A percentile compares a stretch with the other conserved stretches of the same genome.
These are phyloP conservation scores for Alternaria brassicae DNA, from an alignment of 2,329 filamentous ascomycete genomes.

Conservation along the genomic window DNA sequence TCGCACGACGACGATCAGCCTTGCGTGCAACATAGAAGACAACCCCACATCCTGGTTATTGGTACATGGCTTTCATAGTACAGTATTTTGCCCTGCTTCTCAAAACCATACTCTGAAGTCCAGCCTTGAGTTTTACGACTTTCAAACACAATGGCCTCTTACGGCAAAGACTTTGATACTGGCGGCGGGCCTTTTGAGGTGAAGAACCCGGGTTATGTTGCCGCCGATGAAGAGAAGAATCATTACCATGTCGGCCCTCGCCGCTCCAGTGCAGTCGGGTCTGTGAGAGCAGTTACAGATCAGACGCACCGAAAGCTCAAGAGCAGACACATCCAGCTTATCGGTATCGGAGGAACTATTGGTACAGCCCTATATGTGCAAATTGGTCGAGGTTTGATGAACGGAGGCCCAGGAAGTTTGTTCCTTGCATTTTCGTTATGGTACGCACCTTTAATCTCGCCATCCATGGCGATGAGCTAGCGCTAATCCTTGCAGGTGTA, in stretches of 20 bases:
- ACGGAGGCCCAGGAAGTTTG: constrained; percentile 56
- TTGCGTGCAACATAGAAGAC: constrained; percentile 12
- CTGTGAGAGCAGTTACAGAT: constrained; percentile 44
- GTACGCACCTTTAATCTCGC: constrained; percentile 32
- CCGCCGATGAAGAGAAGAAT: constrained; percentile 41
- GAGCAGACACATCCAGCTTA: constrained; percentile 57
- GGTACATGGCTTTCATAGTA: constrained; percentile 44
- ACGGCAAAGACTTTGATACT: constrained; percentile 40
- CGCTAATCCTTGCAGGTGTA: constrained; percentile 44
- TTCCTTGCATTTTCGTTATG: constrained; percentile 57
- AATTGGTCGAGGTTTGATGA: constrained; percentile 55
- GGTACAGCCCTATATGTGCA: constrained; percentile 59
- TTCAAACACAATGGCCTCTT: constrained; percentile 43
- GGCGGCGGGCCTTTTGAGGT: constrained; percentile 24
- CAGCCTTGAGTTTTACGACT: constrained; percentile 2
- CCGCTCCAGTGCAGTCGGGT: constrained; percentile 34
- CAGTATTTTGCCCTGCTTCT: constrained; percentile 48
- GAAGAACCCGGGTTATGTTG: constrained; percentile 18
- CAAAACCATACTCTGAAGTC: constrained; percentile 40
- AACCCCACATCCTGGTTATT: constrained; percentile 4
- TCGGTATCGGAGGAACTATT: constrained; percentile 57
- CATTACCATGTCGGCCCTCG: constrained; percentile 32
- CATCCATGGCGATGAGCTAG: not conserved
- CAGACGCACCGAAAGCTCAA: constrained; percentile 55
- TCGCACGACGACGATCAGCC: constrained; percentile 10